phyloP scores from a whole-genome alignment of 192 early-diverging fungal genomes.

The Paraglomus brasilianum region DNA sequence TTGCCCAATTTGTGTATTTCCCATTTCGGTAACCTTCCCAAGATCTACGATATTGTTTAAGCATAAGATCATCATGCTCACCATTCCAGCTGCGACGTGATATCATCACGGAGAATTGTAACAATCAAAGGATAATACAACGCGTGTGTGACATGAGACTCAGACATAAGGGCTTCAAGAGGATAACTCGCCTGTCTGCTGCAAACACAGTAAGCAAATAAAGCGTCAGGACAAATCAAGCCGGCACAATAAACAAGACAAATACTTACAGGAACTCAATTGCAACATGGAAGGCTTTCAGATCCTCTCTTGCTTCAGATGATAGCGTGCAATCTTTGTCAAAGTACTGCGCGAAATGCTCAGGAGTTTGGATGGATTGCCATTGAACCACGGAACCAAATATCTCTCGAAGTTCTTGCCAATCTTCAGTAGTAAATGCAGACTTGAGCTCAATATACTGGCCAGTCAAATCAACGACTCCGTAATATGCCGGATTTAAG shows the following conservation, averaged over 20 bases:
- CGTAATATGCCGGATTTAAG: slow-evolving; percentile 19
- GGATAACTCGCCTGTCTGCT: not conserved
- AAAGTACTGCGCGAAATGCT: slow-evolving; percentile 3
- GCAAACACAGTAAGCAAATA: not conserved
- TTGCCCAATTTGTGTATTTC: no score
- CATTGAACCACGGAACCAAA: not conserved
- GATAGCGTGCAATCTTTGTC: slow-evolving; percentile 1
- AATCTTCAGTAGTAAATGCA: not conserved
- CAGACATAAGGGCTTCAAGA: slow-evolving; percentile 2
- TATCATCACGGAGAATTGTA: slow-evolving; percentile 1
- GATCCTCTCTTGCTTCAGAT: not conserved
- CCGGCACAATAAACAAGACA: slow-evolving; percentile 3
- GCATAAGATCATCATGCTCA: slow-evolving; percentile 1
- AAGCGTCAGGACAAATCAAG: not conserved
- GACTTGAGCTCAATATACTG: slow-evolving; percentile 5
- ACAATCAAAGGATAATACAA: slow-evolving; percentile 3
- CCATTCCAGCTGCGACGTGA: not conserved
- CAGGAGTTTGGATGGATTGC: slow-evolving; percentile 13
- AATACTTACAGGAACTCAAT: slow-evolving; percentile 9
- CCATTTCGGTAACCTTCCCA: no score
- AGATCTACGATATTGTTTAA: slow-evolving; percentile 1
- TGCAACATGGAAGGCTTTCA: not conserved
- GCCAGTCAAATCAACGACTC: slow-evolving; percentile 9
- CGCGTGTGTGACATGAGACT: not conserved
- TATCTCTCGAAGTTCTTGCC: slow-evolving; percentile 13